These are phyloP conservation scores for Lotmaria passim DNA, from an alignment of 208 protist species.

Conservation along the genomic window DNA sequence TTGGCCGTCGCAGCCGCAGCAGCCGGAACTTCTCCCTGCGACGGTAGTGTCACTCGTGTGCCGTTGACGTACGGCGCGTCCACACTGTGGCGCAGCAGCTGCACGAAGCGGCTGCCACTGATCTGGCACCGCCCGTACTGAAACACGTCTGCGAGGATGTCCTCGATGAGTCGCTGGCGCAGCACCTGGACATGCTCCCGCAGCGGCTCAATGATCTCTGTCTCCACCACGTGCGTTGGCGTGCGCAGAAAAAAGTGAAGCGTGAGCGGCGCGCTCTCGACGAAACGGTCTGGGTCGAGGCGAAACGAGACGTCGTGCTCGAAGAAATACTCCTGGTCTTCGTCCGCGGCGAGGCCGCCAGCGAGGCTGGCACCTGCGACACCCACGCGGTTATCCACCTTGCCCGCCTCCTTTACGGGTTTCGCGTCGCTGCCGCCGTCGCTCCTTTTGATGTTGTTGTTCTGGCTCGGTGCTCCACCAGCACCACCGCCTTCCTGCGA, in stretches of 20 bases:
- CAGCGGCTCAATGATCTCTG: constrained; percentile 43
- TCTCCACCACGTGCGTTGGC: constrained; percentile 28
- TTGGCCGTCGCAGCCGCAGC: not conserved
- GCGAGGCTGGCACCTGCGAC: not conserved
- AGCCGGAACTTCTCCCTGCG: too few species aligned
- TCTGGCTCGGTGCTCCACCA: not conserved
- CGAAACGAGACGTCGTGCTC: constrained; percentile 42
- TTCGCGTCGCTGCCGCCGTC: too few species aligned
- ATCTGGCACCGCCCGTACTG: constrained; percentile 20
- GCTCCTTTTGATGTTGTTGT: too few species aligned
- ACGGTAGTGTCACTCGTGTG: not conserved
- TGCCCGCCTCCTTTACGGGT: too few species aligned
- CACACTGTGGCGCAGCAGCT: constrained; percentile 17
- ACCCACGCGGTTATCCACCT: too few species aligned
- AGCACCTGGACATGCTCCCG: constrained; percentile 10
- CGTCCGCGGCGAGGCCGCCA: not conserved
- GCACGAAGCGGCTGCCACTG: constrained; percentile 25
- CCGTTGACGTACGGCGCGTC: constrained; percentile 18
- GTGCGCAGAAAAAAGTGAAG: constrained; percentile 49
- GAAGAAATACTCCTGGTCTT: constrained; percentile 48
- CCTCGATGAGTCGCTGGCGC: constrained; percentile 24
- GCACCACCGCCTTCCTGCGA: not conserved
- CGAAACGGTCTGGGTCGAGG: constrained; percentile 50
- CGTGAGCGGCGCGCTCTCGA: constrained; percentile 42
- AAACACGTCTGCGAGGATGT: constrained; percentile 28